Percentiles rank a stretch among this genome's conserved stretches.
phyloP scores from a whole-genome alignment of 1,284 basidiomycete genomes.

The Apiotrichum montevideense region DNA sequence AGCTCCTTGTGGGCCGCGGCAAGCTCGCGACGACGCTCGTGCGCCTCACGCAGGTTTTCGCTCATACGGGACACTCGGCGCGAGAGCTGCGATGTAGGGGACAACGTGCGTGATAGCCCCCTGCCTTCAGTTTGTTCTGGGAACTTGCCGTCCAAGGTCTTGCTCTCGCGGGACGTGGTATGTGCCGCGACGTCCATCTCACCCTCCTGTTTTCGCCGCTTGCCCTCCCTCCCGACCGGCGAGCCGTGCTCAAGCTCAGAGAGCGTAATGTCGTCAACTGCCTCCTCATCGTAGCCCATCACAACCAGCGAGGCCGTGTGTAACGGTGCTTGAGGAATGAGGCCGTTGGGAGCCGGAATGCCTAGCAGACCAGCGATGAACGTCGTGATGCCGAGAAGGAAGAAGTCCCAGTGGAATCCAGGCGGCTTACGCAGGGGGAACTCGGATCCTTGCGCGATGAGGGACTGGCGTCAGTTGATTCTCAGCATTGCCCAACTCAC shows the following conservation, averaged over 20 bases:
- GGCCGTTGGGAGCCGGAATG: conserved; percentile 82
- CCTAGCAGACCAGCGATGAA: conserved; percentile 87
- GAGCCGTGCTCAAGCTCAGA: conserved; percentile 8
- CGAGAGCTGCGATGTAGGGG: background rate
- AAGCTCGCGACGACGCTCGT: conserved; percentile 4
- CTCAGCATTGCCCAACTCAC: conserved; percentile 20
- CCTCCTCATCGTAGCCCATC: conserved; percentile 57
- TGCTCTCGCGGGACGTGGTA: background rate
- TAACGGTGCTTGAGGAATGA: conserved; percentile 93
- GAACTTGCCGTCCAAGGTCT: background rate
- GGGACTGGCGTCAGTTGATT: conserved; percentile 52
- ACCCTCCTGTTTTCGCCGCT: background rate
- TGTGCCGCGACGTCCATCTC: too few relatives aligned
- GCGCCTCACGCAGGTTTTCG: conserved; percentile 2
- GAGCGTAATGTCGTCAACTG: conserved; percentile 26
- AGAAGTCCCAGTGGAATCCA: conserved; percentile 80
- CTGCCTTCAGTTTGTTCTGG: too few relatives aligned
- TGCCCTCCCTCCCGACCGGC: background rate
- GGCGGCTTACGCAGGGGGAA: conserved; percentile 88
- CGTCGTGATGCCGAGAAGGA: conserved; percentile 81
- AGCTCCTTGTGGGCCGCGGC: conserved; percentile 30
- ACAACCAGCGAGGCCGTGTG: conserved; percentile 82
- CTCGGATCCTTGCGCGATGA: conserved; percentile 87
- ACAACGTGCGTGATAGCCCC: background rate
- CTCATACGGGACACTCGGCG: conserved; percentile 1